Conservation (phyloP, 1,284 basidiomycete species). For the Puccinia brachypodii region DNA sequence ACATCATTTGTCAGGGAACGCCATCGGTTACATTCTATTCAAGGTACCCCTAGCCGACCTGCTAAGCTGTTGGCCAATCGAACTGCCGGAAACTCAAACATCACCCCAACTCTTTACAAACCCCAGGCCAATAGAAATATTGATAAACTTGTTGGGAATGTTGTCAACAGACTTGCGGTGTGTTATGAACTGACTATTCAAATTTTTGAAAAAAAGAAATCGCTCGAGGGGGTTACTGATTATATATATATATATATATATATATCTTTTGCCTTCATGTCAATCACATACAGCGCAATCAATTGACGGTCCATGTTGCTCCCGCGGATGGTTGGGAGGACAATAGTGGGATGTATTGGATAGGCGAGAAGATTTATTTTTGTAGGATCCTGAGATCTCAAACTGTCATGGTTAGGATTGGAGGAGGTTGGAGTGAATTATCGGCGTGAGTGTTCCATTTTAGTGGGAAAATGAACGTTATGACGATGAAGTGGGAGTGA, state of each 20-base stretch:
- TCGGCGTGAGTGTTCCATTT: conserved; percentile 50
- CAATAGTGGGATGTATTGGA: conserved; percentile 49
- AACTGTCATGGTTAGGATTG: conserved; percentile 56
- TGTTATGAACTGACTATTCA: neutral
- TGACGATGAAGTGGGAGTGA: neutral
- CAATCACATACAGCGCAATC: neutral
- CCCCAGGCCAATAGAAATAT: conserved; percentile 45
- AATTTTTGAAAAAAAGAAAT: neutral
- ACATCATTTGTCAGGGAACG: neutral
- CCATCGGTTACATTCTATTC: conserved; percentile 22
- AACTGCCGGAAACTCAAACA: conserved; percentile 1
- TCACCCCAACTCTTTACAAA: conserved; percentile 9
- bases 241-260: neutral
- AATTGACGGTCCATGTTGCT: conserved; percentile 41
- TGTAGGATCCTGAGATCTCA: conserved; percentile 53
- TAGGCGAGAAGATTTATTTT: conserved; percentile 45
- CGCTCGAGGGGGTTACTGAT: neutral
- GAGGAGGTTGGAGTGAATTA: conserved; percentile 57
- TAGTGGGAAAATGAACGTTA: neutral
- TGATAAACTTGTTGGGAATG: conserved; percentile 43
- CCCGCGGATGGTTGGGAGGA: conserved; percentile 44
- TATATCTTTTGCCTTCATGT: neutral
- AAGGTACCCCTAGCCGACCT: conserved; percentile 24
- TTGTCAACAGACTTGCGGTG: conserved; percentile 42
- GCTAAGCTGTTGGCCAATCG: conserved; percentile 7